A percentile compares a stretch with the other conserved stretches of the same genome.
phyloP scores from a whole-genome alignment of 1,284 basidiomycete genomes.

The Moesziomyces sp. region DNA sequence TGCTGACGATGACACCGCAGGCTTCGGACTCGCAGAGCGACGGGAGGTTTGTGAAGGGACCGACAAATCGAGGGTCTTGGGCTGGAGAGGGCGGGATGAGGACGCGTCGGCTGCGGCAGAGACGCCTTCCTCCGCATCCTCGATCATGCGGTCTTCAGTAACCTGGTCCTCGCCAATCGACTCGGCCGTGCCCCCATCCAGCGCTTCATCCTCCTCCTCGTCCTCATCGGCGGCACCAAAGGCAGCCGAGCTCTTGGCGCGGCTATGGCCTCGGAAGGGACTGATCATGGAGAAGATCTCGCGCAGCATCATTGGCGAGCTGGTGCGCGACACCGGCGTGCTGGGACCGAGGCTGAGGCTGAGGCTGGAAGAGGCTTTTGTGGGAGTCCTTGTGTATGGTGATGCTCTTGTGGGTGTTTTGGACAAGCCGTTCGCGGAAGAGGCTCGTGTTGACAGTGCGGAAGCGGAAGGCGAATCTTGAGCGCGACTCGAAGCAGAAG shows the following conservation, averaged over 20 bases:
- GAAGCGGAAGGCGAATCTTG: conserved; percentile 16
- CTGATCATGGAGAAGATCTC: conserved; percentile 51
- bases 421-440: conserved; percentile 2
- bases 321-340: conserved; percentile 37
- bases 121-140: conserved; percentile 26
- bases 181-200: not conserved
- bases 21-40: conserved; percentile 18
- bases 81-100: not conserved
- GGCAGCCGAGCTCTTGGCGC: conserved; percentile 41
- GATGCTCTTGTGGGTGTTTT: conserved; percentile 34
- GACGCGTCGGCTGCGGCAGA: not conserved
- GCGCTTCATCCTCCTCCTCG: conserved; percentile 1
- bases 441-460: conserved; percentile 6
- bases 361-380: conserved; percentile 21
- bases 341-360: conserved; percentile 24
- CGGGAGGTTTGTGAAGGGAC: not conserved
- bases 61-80: conserved; percentile 7
- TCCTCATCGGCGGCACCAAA: conserved; percentile 33
- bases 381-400: conserved; percentile 39
- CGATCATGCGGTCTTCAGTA: conserved; percentile 36
- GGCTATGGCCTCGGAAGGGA: conserved; percentile 36
- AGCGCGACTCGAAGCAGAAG: conserved; percentile 12
- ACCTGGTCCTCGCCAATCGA: conserved; percentile 8
- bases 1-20: conserved; percentile 16
- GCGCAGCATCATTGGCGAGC: conserved; percentile 44